Percentiles rank a stretch among this genome's conserved stretches.
phyloP scores from a whole-genome alignment of 2,329 filamentous ascomycete genomes.

The Ophiosphaerella herpotricha region DNA sequence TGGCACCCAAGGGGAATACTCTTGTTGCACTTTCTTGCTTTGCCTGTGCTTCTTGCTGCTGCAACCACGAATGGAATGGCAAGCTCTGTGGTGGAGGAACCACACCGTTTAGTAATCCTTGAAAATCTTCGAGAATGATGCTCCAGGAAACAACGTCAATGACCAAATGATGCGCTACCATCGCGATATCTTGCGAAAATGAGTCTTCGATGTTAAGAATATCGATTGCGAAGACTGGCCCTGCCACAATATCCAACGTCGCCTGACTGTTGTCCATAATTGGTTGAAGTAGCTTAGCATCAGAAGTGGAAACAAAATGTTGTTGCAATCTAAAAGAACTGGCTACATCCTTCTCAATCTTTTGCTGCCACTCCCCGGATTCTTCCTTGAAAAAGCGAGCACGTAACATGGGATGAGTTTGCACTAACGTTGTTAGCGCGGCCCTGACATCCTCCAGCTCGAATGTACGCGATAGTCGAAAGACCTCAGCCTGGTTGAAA shows the following conservation, averaged over 20 bases:
- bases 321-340: slow-evolving; percentile 32
- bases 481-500: slow-evolving; percentile 41
- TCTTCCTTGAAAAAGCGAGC: slow-evolving; percentile 42
- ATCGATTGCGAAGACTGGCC: slow-evolving; percentile 50
- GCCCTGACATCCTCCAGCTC: slow-evolving; percentile 28
- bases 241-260: slow-evolving; percentile 37
- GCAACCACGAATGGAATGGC: slow-evolving; percentile 45
- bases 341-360: slow-evolving; percentile 27
- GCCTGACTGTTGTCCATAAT: slow-evolving; percentile 38
- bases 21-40: slow-evolving; percentile 27
- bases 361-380: slow-evolving; percentile 39
- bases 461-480: slow-evolving; percentile 28
- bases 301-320: slow-evolving; percentile 17
- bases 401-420: slow-evolving; percentile 48
- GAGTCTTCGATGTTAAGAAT: slow-evolving; percentile 45
- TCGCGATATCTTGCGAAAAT: slow-evolving; percentile 41
- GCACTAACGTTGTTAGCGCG: slow-evolving; percentile 40
- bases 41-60: slow-evolving; percentile 37
- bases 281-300: slow-evolving; percentile 19
- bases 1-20: slow-evolving; percentile 30
- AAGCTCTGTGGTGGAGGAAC: slow-evolving; percentile 34
- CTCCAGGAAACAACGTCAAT: slow-evolving; percentile 49
- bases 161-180: slow-evolving; percentile 45
- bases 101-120: slow-evolving; percentile 36
- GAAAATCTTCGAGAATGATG: slow-evolving; percentile 45